A percentile compares a stretch with the other conserved stretches of the same genome.
Evolutionary conservation across 495 filamentous ascomycete species (phyloP).

Genomic region (Hyaloscypha variabilis): DNA sequence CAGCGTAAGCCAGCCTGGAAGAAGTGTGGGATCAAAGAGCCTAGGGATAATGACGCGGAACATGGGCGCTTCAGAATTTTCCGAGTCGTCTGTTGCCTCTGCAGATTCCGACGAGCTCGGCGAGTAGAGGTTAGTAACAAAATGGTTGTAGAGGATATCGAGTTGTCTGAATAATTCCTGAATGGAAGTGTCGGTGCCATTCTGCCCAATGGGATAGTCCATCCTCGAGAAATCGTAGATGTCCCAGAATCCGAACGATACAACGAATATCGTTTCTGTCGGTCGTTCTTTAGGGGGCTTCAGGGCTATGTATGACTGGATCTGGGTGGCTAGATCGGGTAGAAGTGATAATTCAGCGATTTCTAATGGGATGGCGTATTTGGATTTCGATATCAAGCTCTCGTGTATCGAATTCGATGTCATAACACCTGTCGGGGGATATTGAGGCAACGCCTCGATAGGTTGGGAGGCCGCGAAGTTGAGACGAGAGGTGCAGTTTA

Average conservation of each 20-base stretch:
- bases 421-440: slow-evolving; percentile 41
- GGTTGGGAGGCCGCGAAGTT: slow-evolving; percentile 23
- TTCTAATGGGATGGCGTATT: not conserved
- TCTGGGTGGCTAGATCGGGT: slow-evolving; percentile 44
- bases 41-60: slow-evolving; percentile 46
- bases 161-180: slow-evolving; percentile 41
- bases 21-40: slow-evolving; percentile 47
- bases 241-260: slow-evolving; percentile 51
- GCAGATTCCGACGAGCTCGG: slow-evolving; percentile 23
- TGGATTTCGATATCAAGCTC: not conserved
- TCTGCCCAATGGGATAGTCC: slow-evolving; percentile 39
- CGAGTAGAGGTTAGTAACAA: slow-evolving; percentile 32
- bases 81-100: not conserved
- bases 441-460: slow-evolving; percentile 25
- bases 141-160: slow-evolving; percentile 43
- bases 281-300: slow-evolving; percentile 23
- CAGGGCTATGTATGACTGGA: slow-evolving; percentile 40
- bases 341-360: slow-evolving; percentile 18
- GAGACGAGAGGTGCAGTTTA: slow-evolving; percentile 16
- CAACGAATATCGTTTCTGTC: slow-evolving; percentile 46
- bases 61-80: not conserved
- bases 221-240: slow-evolving; percentile 47
- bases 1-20: slow-evolving; percentile 41
- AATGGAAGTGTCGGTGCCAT: slow-evolving; percentile 27
- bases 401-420: slow-evolving; percentile 33